Evolutionary conservation across 2,329 filamentous ascomycete genomes (phyloP), one percentile per base, ranked within the genome.

Genomic region (Sarocladiaceae sp.): DNA sequence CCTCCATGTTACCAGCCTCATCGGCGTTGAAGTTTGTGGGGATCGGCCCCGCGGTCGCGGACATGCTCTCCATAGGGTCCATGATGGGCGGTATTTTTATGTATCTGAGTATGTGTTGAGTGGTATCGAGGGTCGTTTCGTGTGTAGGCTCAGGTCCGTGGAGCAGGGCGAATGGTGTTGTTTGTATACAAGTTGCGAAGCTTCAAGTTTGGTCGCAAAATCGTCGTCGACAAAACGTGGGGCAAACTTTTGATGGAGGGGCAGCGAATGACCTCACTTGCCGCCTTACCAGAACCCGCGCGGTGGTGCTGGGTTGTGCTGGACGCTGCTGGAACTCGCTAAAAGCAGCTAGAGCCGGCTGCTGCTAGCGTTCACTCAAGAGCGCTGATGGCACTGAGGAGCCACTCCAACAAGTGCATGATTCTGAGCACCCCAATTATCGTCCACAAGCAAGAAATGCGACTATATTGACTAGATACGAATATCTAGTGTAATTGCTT

Each of bases 1-100:
- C 77, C 61, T 80, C 77, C 62, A 78, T 72, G 63, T 81, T 81
- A 54, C 71, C 66, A 50, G 78, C 76, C 44, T 78, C 68, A 62
- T 84, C 67, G 67, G 83, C 66, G 68, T 86, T 68, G 69, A 87
- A 80, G 73, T 79, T 63, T 69, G 78, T 71, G 65, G 84, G 76
- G 50, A 73, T 61, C 20, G 60, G 64, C 37, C 62, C 66, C 13
- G 62, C 66, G 12, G 60, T 39, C 28, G 39, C 22, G 22, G 67
- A 58, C 67, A 71, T 68, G 59, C 57, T 66, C 39, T 72, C 66
- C 57, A 71, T 66, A 33, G 69, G 68, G 59, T 72, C 70, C 70
- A 72, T 70, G 49, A 37, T 59, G 57, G 52, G 18, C 29, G 25
- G 26, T 33, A 4, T 13, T 29, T 23, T 51, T 52, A 20, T 50